Percentiles rank a stretch among this genome's conserved stretches.
Evolutionary conservation across 202 grass and related monocot species (phyloP).

Genomic region (Elaeis oleifera): DNA sequence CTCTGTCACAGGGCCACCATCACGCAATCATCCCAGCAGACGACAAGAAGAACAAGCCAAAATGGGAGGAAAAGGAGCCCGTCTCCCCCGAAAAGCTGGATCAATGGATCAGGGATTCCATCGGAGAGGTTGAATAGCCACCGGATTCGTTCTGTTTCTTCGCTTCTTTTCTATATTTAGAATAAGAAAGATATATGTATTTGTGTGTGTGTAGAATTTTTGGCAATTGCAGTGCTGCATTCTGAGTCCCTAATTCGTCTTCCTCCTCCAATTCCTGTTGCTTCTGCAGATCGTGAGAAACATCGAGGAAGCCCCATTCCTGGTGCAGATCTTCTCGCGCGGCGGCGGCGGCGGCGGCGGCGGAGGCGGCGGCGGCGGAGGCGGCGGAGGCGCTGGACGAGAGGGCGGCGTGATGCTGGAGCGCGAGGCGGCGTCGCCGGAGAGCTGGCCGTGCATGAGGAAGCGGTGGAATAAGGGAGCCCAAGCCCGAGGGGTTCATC

Average conservation of each 20-base stretch:
- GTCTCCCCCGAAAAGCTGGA: conserved; percentile 43
- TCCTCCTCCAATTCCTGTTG: too few species aligned
- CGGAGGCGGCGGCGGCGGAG: conserved; percentile 9
- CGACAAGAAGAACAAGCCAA: too few species aligned
- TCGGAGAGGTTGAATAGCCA: conserved; percentile 23
- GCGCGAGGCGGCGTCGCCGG: conserved; percentile 48
- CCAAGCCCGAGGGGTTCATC: conserved; percentile 64
- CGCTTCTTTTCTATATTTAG: too few species aligned
- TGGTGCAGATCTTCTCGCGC: conserved; percentile 57
- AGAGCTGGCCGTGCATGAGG: conserved; percentile 35
- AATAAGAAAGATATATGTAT: too few species aligned
- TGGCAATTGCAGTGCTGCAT: too few species aligned
- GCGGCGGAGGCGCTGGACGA: neutral
- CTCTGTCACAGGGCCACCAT: too few species aligned
- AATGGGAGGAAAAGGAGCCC: conserved; percentile 20
- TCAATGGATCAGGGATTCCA: conserved; percentile 61
- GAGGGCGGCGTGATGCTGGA: conserved; percentile 28
- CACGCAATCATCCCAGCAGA: too few species aligned
- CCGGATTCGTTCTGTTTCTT: neutral
- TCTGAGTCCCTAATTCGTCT: too few species aligned
- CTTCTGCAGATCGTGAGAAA: conserved; percentile 60
- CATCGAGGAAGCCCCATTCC: conserved; percentile 73
- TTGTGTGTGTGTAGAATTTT: too few species aligned
- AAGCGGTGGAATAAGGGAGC: conserved; percentile 27
- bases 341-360: conserved; percentile 13